Evolutionary conservation across 805 yeast genomes (phyloP).

Genomic region (Komagataella populi): DNA sequence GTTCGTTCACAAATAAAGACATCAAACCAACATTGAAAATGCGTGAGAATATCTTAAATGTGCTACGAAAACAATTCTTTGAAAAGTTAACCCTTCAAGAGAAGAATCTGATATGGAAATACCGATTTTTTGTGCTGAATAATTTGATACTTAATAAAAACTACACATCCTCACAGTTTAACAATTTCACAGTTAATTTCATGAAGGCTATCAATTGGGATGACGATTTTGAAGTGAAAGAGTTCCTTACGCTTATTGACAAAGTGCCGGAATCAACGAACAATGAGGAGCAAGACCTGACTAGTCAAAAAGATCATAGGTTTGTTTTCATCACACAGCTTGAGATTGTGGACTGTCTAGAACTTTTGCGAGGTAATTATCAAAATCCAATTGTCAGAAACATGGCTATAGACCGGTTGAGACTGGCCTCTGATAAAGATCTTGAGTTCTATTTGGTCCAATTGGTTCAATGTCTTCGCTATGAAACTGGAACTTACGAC

Average conservation of each 20-base stretch:
- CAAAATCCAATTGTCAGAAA: conserved; percentile 61
- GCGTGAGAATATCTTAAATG: conserved; percentile 57
- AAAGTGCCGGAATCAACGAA: background rate
- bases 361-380: conserved; percentile 69
- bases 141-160: conserved; percentile 23
- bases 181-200: conserved; percentile 39
- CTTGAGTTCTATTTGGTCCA: conserved; percentile 74
- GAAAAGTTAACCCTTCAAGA: conserved; percentile 72
- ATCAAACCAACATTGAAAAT: conserved; percentile 78
- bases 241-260: conserved; percentile 32
- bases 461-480: conserved; percentile 81
- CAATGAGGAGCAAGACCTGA: background rate
- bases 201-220: conserved; percentile 83
- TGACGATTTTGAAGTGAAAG: conserved; percentile 67
- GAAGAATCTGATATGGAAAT: conserved; percentile 82
- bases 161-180: conserved; percentile 15
- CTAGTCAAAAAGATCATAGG: background rate
- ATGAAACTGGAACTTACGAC: conserved; percentile 31
- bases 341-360: conserved; percentile 34
- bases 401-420: conserved; percentile 78
- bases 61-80: conserved; percentile 71
- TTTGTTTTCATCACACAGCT: conserved; percentile 16
- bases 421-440: conserved; percentile 69
- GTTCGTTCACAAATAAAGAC: conserved; percentile 67
- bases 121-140: conserved; percentile 65